Base-by-base conservation (phyloP, 129 eudicot species). In the Flaveria sonorensis region DNA sequence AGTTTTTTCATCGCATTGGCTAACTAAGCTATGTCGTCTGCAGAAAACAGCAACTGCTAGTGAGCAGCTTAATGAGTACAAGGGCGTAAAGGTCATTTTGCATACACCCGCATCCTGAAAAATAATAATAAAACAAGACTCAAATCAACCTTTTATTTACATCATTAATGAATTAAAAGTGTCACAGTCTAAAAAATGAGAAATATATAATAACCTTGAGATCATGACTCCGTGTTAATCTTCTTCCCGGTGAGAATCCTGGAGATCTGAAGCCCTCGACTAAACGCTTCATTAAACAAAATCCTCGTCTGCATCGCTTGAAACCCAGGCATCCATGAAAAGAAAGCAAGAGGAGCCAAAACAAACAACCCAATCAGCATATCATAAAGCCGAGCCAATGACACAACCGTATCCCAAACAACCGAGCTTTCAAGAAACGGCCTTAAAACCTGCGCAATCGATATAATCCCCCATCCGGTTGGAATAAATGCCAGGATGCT, bases 261-360 rank as follows among this genome's bases (percentile, higher is more conserved):
- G 21, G 96, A 93, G 45, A 93, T 93, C 79, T 90, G 97, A 36
- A 93, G 97, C n/a, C 98, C 97, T 62, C 98, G 78, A 71, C 96
- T 93, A 81, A 93, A 93, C 40, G 91, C 98, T 64, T 93, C 96
- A 40, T 93, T 93, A 67, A 93, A 93, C 46, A 93, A 70, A 53
- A 93, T 93, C 85, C 98, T 84, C 6, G 97, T 93, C 81, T 93
- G 98, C 98, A 93, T 93, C 6, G 92, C 69, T 82, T 90, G 97
- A 84, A 90, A 93, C 23, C 98, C 98, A 19, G 98, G 97, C 92
- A 90, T 90, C 98, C 98, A 93, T 6, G 97, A 93, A 10, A 93
- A 76, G 14, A 90, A 74, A 19, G 92, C 98, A 28, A 93, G 78
- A 18, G 98, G 98, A n/a, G 80, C 87, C 92, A 93, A 85, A 71